Conservation (phyloP, 2,329 filamentous ascomycete genomes). For the Aspergillus tamarii region DNA sequence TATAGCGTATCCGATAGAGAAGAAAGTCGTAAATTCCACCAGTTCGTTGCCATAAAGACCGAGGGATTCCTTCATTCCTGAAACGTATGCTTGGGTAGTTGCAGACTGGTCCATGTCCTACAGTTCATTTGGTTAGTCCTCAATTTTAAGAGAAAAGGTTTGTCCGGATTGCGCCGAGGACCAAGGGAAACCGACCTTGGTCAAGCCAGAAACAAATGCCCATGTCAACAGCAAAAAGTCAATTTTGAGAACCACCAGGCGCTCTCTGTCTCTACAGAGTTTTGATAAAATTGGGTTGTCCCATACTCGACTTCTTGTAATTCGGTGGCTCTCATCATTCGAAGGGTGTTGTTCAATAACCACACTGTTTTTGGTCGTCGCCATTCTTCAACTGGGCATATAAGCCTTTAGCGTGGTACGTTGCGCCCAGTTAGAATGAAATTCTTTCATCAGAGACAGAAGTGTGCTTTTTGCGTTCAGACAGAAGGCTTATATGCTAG, state of each 20-base stretch:
- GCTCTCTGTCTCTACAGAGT: neutral
- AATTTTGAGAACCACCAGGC: slow-evolving; percentile 12
- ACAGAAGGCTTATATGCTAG: neutral
- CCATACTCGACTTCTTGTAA: neutral
- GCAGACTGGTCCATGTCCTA: slow-evolving; percentile 18
- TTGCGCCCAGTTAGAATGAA: neutral
- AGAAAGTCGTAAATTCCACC: slow-evolving; percentile 47
- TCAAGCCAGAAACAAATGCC: slow-evolving; percentile 16
- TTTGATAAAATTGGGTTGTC: neutral
- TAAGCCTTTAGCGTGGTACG: neutral
- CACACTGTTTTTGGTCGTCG: neutral
- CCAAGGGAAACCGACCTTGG: slow-evolving; percentile 4
- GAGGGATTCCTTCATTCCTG: slow-evolving; percentile 46
- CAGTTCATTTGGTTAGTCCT: neutral
- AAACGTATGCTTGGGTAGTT: slow-evolving; percentile 37
- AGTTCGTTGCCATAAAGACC: slow-evolving; percentile 44
- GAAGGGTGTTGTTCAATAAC: neutral
- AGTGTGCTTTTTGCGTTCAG: neutral
- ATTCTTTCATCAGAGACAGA: neutral
- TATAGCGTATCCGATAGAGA: slow-evolving; percentile 45
- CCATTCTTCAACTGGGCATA: neutral
- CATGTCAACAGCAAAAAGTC: slow-evolving; percentile 10
- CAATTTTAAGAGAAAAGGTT: neutral
- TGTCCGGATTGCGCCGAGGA: neutral
- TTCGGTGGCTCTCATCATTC: neutral